Evolutionary conservation across 202 grass and related monocot species (phyloP).

Genomic region (Saccharum hybrid): DNA sequence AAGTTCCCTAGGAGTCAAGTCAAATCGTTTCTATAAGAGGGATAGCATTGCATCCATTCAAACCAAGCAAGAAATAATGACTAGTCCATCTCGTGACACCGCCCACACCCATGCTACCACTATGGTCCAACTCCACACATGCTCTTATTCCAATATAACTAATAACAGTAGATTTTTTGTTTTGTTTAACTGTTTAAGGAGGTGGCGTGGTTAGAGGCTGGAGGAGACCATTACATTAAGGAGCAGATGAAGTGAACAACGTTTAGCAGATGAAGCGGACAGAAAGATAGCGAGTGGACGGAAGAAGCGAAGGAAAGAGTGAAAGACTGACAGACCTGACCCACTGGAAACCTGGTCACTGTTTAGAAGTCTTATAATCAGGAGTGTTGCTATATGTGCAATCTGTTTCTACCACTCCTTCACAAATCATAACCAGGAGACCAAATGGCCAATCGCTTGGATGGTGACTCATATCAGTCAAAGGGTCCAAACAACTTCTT

Average conservation of each 20-base stretch:
- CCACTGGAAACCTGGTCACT: background rate
- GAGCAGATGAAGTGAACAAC: background rate
- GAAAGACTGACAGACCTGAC: background rate
- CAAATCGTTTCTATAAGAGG: background rate
- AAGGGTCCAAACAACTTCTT: background rate
- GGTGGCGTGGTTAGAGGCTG: background rate
- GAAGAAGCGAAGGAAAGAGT: background rate
- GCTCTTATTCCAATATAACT: background rate
- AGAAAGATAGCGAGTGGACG: background rate
- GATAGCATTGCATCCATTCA: background rate
- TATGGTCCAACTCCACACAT: background rate
- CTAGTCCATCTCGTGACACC: background rate
- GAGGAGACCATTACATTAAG: background rate
- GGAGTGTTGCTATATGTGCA: background rate
- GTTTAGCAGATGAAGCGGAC: background rate
- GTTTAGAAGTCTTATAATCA: background rate
- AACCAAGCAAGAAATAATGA: background rate
- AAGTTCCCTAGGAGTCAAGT: conserved; percentile 1
- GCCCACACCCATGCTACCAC: background rate
- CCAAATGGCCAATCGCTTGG: background rate
- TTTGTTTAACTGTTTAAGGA: background rate
- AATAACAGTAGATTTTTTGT: background rate
- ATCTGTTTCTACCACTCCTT: background rate
- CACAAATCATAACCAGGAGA: background rate
- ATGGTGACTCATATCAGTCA: background rate